Base-by-base conservation (phyloP, 2,329 filamentous ascomycete genomes). In the Drechslerella stenobrocha region DNA sequence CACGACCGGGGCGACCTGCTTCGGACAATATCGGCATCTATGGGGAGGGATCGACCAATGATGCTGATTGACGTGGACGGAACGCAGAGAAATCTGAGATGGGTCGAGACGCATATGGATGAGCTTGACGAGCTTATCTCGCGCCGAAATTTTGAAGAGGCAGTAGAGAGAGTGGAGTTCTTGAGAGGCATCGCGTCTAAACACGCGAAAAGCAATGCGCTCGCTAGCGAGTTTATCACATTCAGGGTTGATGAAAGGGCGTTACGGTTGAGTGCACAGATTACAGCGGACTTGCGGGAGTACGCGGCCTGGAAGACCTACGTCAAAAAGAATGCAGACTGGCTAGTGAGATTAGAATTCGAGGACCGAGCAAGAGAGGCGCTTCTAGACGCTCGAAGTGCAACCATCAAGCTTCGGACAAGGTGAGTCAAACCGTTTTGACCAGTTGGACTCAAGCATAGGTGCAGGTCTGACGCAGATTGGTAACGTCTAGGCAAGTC, bases 61-160 rank as follows among this genome's bases (percentile, higher is more conserved):
- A 87, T 96, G 78, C 83, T 96, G 57, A 91, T 98, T 71, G 93
- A 98, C 73, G 89, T 96, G 11, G 93, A 97, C 73, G 93, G 93
- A 48, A 95, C 95, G 74, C 91, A 96, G 76, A 90, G 97, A 75
- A 96, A 93, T 75, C 82, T 98, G 46, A 88, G 92, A 53, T 96
- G 90, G 90, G 90, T 98, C 0, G 93, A 98, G 76, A 85, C 86
- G 52, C 90, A 97, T 77, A 88, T 98, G 76, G 93, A 98, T 74
- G 90, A 95, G 74, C 83, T 98, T 3, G 93, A 98, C 74, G 97
- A 97, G 73, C 87, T 95, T 73, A 91, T 98, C 73, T 92, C 93
- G 0, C 81, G 96, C 51, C 92, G 97, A 75, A 83, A 84, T 40
- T 93, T 96, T 71, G 90, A 96, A 73, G 83, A 86, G 18, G 88